Base-by-base conservation (phyloP, 2,329 filamentous ascomycete species). In the Amphichorda felina region DNA sequence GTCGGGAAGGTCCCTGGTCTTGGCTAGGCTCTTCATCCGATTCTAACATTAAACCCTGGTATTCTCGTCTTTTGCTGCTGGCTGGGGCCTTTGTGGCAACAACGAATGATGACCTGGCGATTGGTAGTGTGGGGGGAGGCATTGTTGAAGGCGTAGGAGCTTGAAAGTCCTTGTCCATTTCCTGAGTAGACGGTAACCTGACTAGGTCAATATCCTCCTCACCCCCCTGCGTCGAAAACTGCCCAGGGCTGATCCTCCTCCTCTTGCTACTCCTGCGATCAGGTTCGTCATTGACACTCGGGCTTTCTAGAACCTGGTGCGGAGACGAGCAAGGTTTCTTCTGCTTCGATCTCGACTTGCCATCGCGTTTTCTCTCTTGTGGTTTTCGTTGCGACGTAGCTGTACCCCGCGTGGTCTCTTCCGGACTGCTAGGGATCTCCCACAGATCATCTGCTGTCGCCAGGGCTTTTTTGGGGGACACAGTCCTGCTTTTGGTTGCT, bases 361-460 rank as follows among this genome's bases (percentile, higher is more conserved):
- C 11, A 16, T 18, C 21, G 7, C 11, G 31, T 16, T 22, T 26
- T 27, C 30, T 30, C 34, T 31, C 5, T 30, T 41, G 22, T 45
- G 45, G 22, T 41, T 33, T 28, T 40, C 36, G 25, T 27, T 28
- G 30, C 17, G 21, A 10, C 10, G 21, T 24, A 10, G 26, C 15
- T 21, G 3, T 34, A 38, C 33, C 13, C 8, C 18, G 28, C 28
- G 31, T 9, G 18, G 37, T 29, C 40, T 39, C 41, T 18, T 55
- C 56, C 5, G 61, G 56, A 30, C 63, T 68, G 41, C 57, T 61
- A 0, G 64, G 63, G 4, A 70, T 55, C 26, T 65, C 64, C 58
- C 63, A 69, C 7, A 50, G 45, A 35, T 64, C 61, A 18, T 43
- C 45, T 44, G 35, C 41, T n/a, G 13, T 13, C 27, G 7, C n/a